Base-by-base conservation (phyloP, 192 early-diverging fungal species). In the Umbelopsis ramanniana region DNA sequence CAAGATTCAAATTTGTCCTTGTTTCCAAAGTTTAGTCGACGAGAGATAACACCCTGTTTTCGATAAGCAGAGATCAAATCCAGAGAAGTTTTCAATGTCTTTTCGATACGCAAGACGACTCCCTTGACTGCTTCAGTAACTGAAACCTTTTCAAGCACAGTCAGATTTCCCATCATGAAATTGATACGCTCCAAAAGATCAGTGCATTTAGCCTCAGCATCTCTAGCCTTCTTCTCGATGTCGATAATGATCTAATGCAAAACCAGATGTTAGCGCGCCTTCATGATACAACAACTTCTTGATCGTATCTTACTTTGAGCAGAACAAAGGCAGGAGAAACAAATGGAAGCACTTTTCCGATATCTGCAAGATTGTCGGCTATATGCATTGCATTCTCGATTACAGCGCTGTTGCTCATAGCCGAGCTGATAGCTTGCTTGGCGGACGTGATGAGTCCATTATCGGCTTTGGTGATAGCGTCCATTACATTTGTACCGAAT, bases 131-230 rank as follows among this genome's bases (percentile, higher is more conserved):
- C 74, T 6, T 81, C 77, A 23, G 72, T 74, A 2, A 74, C 72
- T 12, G 67, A 46, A 29, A 85, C 74, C 19, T 82, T 79, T 46
- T 81, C 78, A 21, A 87, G 52, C n/a, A 82, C 80, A 2, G 78
- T 76, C 24, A 87, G 52, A 37, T 87, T 81, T 50, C 75, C 75
- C 67, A 82, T 72, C 86, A 87, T 87, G 29, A 87, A 87, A 46
- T 80, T 82, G 76, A 87, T 84, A 33, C 86, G 82, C 66, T 87
- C 86, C 50, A 87, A 38, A 0, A 87, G 77, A 55, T 85, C 84
- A 4, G 68, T 73, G 57, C 86, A 87, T 66, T 87, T 87, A n/a
- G 67, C 45, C 23, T 83, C 86, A 0, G 76, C 80, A 26, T 87
- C 86, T 22, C 84, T 72, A 0, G 82, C 86, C 37, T 73, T 74